These are phyloP conservation scores for Hordeum pubiflorum DNA, from an alignment of 202 grass and related monocot genomes.

Conservation along the genomic window DNA sequence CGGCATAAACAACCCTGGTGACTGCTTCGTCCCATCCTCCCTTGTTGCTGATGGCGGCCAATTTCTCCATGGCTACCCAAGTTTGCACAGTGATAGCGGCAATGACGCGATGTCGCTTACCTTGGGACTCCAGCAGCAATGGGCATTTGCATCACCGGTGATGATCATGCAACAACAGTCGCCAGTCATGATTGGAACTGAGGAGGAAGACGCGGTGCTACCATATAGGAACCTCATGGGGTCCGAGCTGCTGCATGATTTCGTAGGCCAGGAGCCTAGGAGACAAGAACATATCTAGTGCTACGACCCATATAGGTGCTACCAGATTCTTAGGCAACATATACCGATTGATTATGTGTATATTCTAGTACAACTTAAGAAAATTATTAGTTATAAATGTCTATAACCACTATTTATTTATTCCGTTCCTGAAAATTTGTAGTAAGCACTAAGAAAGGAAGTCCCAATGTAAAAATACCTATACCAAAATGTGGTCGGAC, in stretches of 20 bases:
- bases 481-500: no score
- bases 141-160: background rate
- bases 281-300: background rate
- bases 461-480: no score
- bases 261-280: background rate
- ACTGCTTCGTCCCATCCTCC: background rate
- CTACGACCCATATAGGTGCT: no score
- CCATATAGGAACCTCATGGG: constrained; percentile 54
- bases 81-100: background rate
- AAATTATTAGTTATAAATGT: no score
- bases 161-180: background rate
- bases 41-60: background rate
- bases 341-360: no score
- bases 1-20: background rate
- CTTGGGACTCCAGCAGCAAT: constrained; percentile 58
- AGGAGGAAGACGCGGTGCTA: constrained; percentile 8
- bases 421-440: no score
- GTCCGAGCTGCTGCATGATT: constrained; percentile 53
- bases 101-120: constrained; percentile 37
- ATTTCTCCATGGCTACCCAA: background rate
- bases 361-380: no score
- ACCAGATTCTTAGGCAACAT: no score
- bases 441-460: no score
- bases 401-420: no score
- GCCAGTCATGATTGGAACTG: constrained; percentile 28